Percentiles rank a stretch among this genome's conserved stretches.
These are phyloP conservation scores for Coleophoma eucalyptorum DNA, from an alignment of 2,329 filamentous ascomycete species.

Conservation along the genomic window DNA sequence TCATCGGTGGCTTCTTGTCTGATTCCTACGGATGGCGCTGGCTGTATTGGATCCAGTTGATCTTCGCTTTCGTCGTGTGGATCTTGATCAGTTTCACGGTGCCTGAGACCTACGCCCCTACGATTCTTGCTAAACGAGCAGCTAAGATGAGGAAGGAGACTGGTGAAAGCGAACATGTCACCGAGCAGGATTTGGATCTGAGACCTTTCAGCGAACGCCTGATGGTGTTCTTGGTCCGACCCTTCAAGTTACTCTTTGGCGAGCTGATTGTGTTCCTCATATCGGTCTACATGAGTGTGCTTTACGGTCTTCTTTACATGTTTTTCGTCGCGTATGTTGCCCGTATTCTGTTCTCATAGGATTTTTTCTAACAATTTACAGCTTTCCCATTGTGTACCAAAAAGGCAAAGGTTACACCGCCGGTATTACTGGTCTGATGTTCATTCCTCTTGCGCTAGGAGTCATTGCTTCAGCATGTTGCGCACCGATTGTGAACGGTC, in stretches of 20 bases:
- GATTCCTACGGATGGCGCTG: slow-evolving; percentile 74
- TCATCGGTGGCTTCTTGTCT: slow-evolving; percentile 72
- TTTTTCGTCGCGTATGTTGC: slow-evolving; percentile 31
- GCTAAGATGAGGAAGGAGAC: slow-evolving; percentile 67
- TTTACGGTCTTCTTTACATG: slow-evolving; percentile 49
- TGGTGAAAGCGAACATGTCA: slow-evolving; percentile 64
- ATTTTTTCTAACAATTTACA: not conserved
- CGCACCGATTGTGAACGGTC: slow-evolving; percentile 72
- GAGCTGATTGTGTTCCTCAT: slow-evolving; percentile 86
- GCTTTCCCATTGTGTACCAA: slow-evolving; percentile 62
- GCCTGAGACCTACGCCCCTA: slow-evolving; percentile 83
- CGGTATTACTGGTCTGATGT: slow-evolving; percentile 77
- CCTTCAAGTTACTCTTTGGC: slow-evolving; percentile 79
- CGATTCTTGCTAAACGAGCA: slow-evolving; percentile 68
- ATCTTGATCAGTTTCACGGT: slow-evolving; percentile 81
- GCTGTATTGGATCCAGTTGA: slow-evolving; percentile 85
- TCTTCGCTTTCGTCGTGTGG: slow-evolving; percentile 68
- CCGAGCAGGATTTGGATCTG: slow-evolving; percentile 75
- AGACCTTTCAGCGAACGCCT: slow-evolving; percentile 67
- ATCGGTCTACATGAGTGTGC: slow-evolving; percentile 78
- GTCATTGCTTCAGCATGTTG: slow-evolving; percentile 64
- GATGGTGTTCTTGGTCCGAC: slow-evolving; percentile 71
- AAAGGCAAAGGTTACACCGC: slow-evolving; percentile 75
- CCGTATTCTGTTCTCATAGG: not conserved
- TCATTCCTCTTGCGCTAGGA: slow-evolving; percentile 77